Evolutionary conservation across 352 stramenopile species (phyloP).

Genomic region (Phytophthora lateralis): DNA sequence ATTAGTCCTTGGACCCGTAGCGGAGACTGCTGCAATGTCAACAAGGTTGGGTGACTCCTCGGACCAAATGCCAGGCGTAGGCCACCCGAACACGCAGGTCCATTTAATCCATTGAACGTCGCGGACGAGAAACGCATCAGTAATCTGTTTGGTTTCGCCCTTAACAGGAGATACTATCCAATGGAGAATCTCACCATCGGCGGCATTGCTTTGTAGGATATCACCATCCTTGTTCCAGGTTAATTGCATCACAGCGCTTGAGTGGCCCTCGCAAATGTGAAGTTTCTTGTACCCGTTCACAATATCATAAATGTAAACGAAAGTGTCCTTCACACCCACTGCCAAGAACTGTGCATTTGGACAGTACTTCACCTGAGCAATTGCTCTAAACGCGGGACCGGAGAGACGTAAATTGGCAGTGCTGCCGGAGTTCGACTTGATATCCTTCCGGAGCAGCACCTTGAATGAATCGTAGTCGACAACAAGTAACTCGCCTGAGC

Average conservation of each 20-base stretch:
- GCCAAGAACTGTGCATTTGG: slow-evolving; percentile 54
- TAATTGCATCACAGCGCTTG: slow-evolving; percentile 79
- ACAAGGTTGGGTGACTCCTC: slow-evolving; percentile 54
- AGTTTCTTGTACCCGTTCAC: slow-evolving; percentile 58
- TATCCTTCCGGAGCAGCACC: slow-evolving; percentile 47
- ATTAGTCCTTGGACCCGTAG: slow-evolving; percentile 34
- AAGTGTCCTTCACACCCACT: slow-evolving; percentile 64
- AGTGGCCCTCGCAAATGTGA: slow-evolving; percentile 78
- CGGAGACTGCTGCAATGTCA: slow-evolving; percentile 55
- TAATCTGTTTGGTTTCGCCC: slow-evolving; percentile 61
- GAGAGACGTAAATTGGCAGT: slow-evolving; percentile 20
- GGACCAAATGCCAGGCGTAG: slow-evolving; percentile 64
- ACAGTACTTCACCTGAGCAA: slow-evolving; percentile 61
- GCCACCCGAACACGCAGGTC: slow-evolving; percentile 76
- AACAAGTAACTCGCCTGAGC: slow-evolving; percentile 57
- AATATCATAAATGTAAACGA: slow-evolving; percentile 65
- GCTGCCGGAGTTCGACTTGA: slow-evolving; percentile 33
- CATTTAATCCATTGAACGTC: slow-evolving; percentile 68
- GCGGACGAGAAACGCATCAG: slow-evolving; percentile 59
- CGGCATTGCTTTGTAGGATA: slow-evolving; percentile 83
- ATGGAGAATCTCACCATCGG: slow-evolving; percentile 66
- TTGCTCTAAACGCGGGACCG: slow-evolving; percentile 13
- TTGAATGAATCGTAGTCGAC: slow-evolving; percentile 45
- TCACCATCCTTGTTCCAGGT: slow-evolving; percentile 87
- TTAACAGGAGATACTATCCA: slow-evolving; percentile 47